Evolutionary conservation across 441 rosid species (phyloP), one percentile per base, ranked within the genome.

Genomic region (Heliophila coronopifolia): DNA sequence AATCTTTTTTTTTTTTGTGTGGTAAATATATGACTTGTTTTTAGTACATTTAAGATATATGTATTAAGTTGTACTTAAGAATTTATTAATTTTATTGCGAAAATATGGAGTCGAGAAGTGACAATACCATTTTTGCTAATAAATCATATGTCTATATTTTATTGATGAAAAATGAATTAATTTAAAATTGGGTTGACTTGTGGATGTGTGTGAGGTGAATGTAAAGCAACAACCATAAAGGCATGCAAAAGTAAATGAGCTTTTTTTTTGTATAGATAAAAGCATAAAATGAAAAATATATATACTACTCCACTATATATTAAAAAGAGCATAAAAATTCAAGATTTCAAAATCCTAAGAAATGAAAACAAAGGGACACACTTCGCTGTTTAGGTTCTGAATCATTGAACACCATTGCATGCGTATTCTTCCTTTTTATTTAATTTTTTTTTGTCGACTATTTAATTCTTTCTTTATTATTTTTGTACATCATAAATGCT

Each of bases 121-220:
- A n/a, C n/a, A n/a, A n/a, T n/a, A n/a, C n/a, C n/a, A n/a, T n/a
- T n/a, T n/a, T n/a, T n/a, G n/a, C n/a, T n/a, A n/a, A n/a, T n/a
- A n/a, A n/a, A n/a, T n/a, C n/a, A n/a, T n/a, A n/a, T n/a, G n/a
- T n/a, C n/a, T n/a, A n/a, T n/a, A n/a, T n/a, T n/a, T n/a, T n/a
- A n/a, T n/a, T n/a, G n/a, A n/a, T n/a, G n/a, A n/a, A n/a, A n/a
- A n/a, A n/a, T n/a, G n/a, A n/a, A n/a, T n/a, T n/a, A n/a, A n/a
- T n/a, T n/a, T n/a, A n/a, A 56, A 47, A 7, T 15, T 22, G 28
- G 28, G 47, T 61, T 53, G 59, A 61, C 54, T 44, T 61, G 32
- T 34, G 9, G 32, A 32, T 50, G 15, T 59, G 26, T n/a, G n/a
- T n/a, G 41, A 36, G 51, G 17, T 34, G 11, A 10, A 41, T 53